Evolutionary conservation across 2,329 filamentous ascomycete genomes (phyloP).

Genomic region (Aspergillus amoenus): DNA sequence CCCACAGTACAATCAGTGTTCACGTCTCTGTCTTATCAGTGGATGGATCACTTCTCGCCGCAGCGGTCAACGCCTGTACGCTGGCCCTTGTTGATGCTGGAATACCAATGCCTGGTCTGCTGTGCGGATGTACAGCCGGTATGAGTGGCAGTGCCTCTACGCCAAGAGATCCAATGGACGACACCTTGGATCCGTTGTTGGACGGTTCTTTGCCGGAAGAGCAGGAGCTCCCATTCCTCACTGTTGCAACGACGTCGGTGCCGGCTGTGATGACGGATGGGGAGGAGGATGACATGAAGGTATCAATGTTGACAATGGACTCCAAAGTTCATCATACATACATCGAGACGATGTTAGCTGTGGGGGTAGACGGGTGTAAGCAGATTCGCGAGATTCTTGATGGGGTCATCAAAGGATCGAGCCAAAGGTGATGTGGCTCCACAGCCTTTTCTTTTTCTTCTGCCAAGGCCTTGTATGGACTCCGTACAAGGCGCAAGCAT

Average conservation of each 20-base stretch:
- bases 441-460: not conserved
- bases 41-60: constrained; percentile 86
- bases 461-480: not conserved
- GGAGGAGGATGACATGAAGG: constrained; percentile 51
- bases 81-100: constrained; percentile 92
- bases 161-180: constrained; percentile 39
- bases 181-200: constrained; percentile 44
- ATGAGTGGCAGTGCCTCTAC: constrained; percentile 52
- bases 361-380: constrained; percentile 88
- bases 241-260: constrained; percentile 66
- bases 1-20: constrained; percentile 79
- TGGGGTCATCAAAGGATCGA: constrained; percentile 58
- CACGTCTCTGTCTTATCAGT: constrained; percentile 84
- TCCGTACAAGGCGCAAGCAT: not conserved
- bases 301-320: constrained; percentile 81
- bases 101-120: constrained; percentile 90
- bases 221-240: constrained; percentile 83
- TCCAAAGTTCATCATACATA: constrained; percentile 76
- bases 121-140: constrained; percentile 84
- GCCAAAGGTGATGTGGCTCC: constrained; percentile 8
- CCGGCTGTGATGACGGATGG: constrained; percentile 51
- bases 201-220: constrained; percentile 48
- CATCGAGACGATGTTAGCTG: constrained; percentile 88
- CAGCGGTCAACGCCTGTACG: constrained; percentile 86
- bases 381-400: constrained; percentile 81